Percentiles rank a stretch among this genome's conserved stretches.
phyloP scores from a whole-genome alignment of 75 land plant genomes.

The Pinus tabuliformis region DNA sequence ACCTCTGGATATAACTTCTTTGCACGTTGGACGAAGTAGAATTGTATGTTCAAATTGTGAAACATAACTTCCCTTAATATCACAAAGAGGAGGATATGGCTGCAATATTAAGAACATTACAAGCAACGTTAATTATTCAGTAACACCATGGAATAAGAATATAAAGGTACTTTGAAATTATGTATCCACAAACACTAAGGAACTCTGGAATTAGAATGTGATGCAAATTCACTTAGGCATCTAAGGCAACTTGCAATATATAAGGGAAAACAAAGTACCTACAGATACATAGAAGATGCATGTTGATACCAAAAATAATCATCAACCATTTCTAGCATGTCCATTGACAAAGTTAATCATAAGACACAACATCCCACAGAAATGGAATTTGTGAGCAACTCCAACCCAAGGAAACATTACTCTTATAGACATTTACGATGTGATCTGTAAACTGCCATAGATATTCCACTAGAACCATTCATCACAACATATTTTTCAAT shows the following conservation, averaged over 20 bases:
- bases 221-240: not conserved
- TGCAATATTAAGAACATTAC: slow-evolving; percentile 22
- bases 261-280: not conserved
- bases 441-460: too few relatives aligned
- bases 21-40: slow-evolving; percentile 90
- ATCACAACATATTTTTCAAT: too few relatives aligned
- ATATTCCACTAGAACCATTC: too few relatives aligned
- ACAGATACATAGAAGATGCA: too few relatives aligned
- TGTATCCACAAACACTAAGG: not conserved
- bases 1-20: slow-evolving; percentile 91
- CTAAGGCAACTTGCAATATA: not conserved
- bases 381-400: too few relatives aligned
- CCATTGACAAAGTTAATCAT: too few relatives aligned
- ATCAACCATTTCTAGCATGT: too few relatives aligned
- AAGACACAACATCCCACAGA: too few relatives aligned
- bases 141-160: not conserved
- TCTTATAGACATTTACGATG: too few relatives aligned
- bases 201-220: not conserved
- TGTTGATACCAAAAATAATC: too few relatives aligned
- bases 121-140: not conserved
- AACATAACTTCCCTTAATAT: slow-evolving; percentile 92
- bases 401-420: too few relatives aligned
- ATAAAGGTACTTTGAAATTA: not conserved
- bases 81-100: slow-evolving; percentile 94
- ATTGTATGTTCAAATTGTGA: slow-evolving; percentile 97